A percentile compares a stretch with the other conserved stretches of the same genome.
These are phyloP conservation scores for Pseudopithomyces maydicus DNA, from an alignment of 2,329 filamentous ascomycete genomes.

Conservation along the genomic window DNA sequence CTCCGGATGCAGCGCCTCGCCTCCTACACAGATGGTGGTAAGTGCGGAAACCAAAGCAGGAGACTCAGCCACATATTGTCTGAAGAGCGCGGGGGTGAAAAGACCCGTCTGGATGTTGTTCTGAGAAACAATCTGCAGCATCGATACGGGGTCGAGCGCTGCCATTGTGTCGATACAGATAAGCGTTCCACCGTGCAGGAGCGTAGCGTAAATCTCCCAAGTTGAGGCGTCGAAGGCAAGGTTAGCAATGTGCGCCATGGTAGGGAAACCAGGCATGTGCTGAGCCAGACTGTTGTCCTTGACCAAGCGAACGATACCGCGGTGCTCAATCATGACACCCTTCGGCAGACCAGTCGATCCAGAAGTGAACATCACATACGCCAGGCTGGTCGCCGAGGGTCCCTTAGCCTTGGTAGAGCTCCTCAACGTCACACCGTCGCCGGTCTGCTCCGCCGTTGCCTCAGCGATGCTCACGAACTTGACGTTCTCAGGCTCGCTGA, in stretches of 20 bases:
- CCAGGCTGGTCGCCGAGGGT: too few species aligned
- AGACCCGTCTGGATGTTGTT: too few species aligned
- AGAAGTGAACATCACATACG: too few species aligned
- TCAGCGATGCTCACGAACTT: too few species aligned
- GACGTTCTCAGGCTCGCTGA: too few species aligned
- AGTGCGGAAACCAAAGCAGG: constrained; percentile 35
- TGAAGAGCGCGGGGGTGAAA: too few species aligned
- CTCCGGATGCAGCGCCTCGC: constrained; percentile 9
- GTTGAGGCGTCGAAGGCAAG: constrained; percentile 54
- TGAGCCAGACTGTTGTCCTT: constrained; percentile 33
- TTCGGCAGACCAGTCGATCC: constrained; percentile 51
- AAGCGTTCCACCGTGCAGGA: constrained; percentile 50
- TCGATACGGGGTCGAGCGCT: not conserved
- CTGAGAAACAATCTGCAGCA: too few species aligned
- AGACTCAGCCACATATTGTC: too few species aligned
- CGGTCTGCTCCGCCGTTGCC: too few species aligned
- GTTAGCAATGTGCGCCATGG: constrained; percentile 47
- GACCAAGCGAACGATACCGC: constrained; percentile 46
- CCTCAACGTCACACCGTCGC: too few species aligned
- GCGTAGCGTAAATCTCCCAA: constrained; percentile 56
- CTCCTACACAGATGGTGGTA: constrained; percentile 10
- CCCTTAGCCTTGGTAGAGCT: too few species aligned
- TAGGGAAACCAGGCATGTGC: constrained; percentile 12
- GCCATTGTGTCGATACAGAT: constrained; percentile 52
- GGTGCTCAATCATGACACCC: constrained; percentile 66